These are phyloP conservation scores for Hippophae tibetana DNA, from an alignment of 306 rosid species.

Conservation along the genomic window DNA sequence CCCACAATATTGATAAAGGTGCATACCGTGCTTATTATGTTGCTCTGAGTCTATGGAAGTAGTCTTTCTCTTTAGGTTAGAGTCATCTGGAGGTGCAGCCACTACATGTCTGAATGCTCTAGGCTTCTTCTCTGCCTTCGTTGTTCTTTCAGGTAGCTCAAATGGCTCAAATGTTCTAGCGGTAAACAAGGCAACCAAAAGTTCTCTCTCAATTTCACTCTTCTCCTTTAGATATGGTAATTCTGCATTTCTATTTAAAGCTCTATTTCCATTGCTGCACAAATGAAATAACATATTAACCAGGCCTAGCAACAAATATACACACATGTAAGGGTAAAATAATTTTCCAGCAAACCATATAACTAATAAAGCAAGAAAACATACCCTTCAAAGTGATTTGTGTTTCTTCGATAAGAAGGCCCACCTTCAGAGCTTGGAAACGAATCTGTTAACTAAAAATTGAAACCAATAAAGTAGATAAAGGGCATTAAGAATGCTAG, in stretches of 20 bases:
- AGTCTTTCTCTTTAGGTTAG: constrained; percentile 21
- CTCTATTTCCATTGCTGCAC: constrained; percentile 22
- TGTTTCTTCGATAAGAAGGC: constrained; percentile 25
- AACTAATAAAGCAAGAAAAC: background rate
- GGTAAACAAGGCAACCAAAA: constrained; percentile 49
- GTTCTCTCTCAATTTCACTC: constrained; percentile 47
- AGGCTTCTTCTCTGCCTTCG: constrained; percentile 23
- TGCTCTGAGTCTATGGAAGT: constrained; percentile 24
- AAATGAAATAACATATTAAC: constrained; percentile 21
- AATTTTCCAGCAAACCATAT: background rate
- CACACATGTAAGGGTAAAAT: background rate
- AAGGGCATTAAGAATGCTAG: constrained; percentile 4
- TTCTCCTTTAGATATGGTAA: constrained; percentile 23
- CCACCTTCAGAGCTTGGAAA: constrained; percentile 23
- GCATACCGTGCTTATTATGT: constrained; percentile 40
- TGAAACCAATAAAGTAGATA: constrained; percentile 16
- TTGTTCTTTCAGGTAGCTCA: constrained; percentile 32
- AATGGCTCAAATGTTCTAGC: constrained; percentile 18
- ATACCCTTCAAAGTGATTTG: constrained; percentile 35
- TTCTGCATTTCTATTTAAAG: constrained; percentile 24
- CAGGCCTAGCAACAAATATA: background rate
- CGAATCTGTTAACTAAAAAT: constrained; percentile 38
- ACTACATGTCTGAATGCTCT: constrained; percentile 33
- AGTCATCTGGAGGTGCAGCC: constrained; percentile 42
- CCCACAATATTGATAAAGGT: constrained; percentile 8